These are phyloP conservation scores for Globisporangium rhizosaccharum DNA, from an alignment of 352 stramenopile species.

Conservation along the genomic window DNA sequence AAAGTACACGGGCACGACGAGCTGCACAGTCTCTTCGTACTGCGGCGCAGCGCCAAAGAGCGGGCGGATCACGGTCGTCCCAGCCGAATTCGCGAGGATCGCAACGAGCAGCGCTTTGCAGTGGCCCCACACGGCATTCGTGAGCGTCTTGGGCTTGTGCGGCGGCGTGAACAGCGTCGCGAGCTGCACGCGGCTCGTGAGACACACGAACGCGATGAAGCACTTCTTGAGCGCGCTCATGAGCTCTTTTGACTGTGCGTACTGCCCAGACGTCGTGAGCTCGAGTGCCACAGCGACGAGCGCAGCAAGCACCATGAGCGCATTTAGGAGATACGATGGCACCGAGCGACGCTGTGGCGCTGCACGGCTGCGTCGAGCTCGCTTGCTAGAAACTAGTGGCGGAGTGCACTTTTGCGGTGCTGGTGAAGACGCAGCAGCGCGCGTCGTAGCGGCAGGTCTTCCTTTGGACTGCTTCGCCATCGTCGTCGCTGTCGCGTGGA, in stretches of 20 bases:
- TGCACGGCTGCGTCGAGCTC: neutral
- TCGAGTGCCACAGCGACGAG: constrained; percentile 40
- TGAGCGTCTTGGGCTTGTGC: constrained; percentile 29
- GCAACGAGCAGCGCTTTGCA: constrained; percentile 42
- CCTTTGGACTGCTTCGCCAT: constrained; percentile 10
- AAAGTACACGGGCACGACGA: constrained; percentile 59
- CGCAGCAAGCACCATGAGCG: constrained; percentile 34
- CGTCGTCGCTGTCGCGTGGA: neutral
- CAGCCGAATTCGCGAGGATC: constrained; percentile 55
- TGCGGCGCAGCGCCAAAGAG: constrained; percentile 47
- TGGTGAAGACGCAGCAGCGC: neutral
- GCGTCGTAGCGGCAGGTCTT: constrained; percentile 2
- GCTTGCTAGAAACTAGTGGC: neutral
- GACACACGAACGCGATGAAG: constrained; percentile 61
- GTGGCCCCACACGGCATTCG: constrained; percentile 23
- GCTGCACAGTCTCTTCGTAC: constrained; percentile 49
- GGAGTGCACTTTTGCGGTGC: neutral
- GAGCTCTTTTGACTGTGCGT: constrained; percentile 38
- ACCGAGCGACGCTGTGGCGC: neutral
- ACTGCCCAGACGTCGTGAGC: constrained; percentile 45
- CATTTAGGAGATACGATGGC: constrained; percentile 24
- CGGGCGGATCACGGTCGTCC: constrained; percentile 57
- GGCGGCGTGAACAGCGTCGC: constrained; percentile 32
- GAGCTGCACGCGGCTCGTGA: constrained; percentile 43
- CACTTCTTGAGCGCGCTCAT: constrained; percentile 41